Base-by-base conservation (phyloP, 805 yeast genomes). In the Helenozyma baotianmanensis region DNA sequence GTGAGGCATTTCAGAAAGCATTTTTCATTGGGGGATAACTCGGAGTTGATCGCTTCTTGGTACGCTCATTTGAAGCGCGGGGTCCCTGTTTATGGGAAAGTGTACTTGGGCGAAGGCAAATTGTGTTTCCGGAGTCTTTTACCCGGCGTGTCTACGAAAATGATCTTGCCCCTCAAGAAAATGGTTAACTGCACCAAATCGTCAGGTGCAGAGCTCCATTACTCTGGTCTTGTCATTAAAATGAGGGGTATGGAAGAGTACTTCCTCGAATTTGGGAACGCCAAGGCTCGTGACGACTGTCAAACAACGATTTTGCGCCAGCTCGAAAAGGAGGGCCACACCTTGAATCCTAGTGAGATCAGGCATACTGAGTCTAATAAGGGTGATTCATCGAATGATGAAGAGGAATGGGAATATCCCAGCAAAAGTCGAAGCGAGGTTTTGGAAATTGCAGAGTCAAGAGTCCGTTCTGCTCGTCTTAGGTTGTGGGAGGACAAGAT, bases 71-170 rank as follows among this genome's bases (percentile, higher is more conserved):
- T 87, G 12, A 80, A 76, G 42, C 72, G 83, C 43, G 74, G 82
- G 9, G 60, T 86, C 13, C 96, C 96, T 1, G 63, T 79, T 1
- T 88, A 85, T 57, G 97, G 97, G 1, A 84, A 85, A 47, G 50
- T 89, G 2, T 87, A 87, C 53, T 47, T 90, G 9, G 85, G 95
- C 0, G 63, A 71, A 13, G 68, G 68, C 19, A 75, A 72, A 35
- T 52, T 90, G n/a, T 89, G 95, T 42, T 90, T 83, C 58, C 66
- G 92, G 39, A 80, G 95, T 23, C 62, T 86, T 23, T 50, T 86
- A 3, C 94, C 94, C 0, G 92, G 94, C 0, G 69, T 82, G 0
- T 72, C 74, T 23, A 82, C 95, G 1, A 75, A 75, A 36, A 85
- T 90, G 95, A 75, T 88, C 6, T 57, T 90, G 7, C 97, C 97